Percentiles rank a stretch among this genome's conserved stretches.
Evolutionary conservation across 768 basidiomycete species (phyloP).

Genomic region (Boletus tylopilopsis): DNA sequence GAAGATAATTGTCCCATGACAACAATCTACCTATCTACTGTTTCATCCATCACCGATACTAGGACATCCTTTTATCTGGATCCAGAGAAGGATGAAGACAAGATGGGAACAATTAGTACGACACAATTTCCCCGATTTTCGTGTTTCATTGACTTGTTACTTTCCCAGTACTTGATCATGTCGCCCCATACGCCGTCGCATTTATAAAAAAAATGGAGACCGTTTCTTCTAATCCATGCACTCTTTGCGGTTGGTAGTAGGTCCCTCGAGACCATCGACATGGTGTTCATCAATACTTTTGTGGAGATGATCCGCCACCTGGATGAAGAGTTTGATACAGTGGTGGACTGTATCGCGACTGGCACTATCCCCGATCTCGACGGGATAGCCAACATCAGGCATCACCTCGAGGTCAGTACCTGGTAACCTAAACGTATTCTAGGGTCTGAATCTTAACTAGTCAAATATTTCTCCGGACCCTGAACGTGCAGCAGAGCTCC

Average conservation of each 20-base stretch:
- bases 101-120: slow-evolving; percentile 6
- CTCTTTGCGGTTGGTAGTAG: neutral
- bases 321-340: no score
- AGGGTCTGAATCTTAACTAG: neutral
- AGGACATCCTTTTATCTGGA: no score
- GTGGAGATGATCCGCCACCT: slow-evolving; percentile 12
- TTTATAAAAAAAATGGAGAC: slow-evolving; percentile 4
- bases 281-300: slow-evolving; percentile 6
- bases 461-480: slow-evolving; percentile 1
- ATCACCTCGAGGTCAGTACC: neutral
- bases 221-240: neutral
- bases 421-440: neutral
- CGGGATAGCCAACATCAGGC: neutral
- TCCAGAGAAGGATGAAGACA: slow-evolving; percentile 4
- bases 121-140: neutral
- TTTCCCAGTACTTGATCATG: neutral
- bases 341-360: slow-evolving; percentile 8
- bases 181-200: neutral
- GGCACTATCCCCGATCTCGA: slow-evolving; percentile 5
- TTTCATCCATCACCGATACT: no score
- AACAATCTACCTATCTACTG: no score
- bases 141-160: neutral
- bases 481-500: slow-evolving; percentile 2
- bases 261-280: neutral
- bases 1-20: no score